Evolutionary conservation across 169 alveolate species (phyloP), one percentile per base, ranked within the genome.

Genomic region (Plasmodium ovale): DNA sequence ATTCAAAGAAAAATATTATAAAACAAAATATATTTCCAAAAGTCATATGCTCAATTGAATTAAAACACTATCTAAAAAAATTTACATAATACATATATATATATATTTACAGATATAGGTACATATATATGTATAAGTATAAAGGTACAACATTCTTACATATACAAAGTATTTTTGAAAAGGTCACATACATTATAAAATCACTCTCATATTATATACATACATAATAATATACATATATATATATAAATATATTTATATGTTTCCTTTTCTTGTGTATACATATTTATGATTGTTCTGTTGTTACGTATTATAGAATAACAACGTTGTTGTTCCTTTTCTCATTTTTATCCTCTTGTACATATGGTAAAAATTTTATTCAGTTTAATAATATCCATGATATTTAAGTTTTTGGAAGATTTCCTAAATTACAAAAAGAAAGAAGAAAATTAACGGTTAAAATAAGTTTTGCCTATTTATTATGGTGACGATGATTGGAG

Each of bases 311-410:
- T n/a, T n/a, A n/a, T n/a, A n/a, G n/a, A n/a, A n/a, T n/a, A n/a
- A n/a, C n/a, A n/a, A n/a, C n/a, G n/a, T n/a, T n/a, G n/a, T n/a
- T n/a, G n/a, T 23, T 64, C 49, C n/a, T 64, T 33, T 31, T 23
- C 12, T 64, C 23, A 14, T 64, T 64, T 60, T 64, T 64, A 33
- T 64, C 31, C 12, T 12, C n/a, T 25, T 16, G 0, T 25, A 21
- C n/a, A 49, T 49, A 49, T n/a, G n/a, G n/a, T 16, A 56, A 16
- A 56, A 16, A 56, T 3, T 12, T 16, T 3, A 21, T 56, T 5
- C 9, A 29, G 49, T 27, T 70, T 70, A 70, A 31, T 70, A 70
- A 70, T 70, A 70, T 70, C 85, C 85, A 58, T 70, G 85, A 35
- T 70, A 47, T 53, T 49, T 70, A 29, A 70, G 62, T 70, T 70